Base-by-base conservation (phyloP, 768 basidiomycete species). In the Floccularia luteovirens region DNA sequence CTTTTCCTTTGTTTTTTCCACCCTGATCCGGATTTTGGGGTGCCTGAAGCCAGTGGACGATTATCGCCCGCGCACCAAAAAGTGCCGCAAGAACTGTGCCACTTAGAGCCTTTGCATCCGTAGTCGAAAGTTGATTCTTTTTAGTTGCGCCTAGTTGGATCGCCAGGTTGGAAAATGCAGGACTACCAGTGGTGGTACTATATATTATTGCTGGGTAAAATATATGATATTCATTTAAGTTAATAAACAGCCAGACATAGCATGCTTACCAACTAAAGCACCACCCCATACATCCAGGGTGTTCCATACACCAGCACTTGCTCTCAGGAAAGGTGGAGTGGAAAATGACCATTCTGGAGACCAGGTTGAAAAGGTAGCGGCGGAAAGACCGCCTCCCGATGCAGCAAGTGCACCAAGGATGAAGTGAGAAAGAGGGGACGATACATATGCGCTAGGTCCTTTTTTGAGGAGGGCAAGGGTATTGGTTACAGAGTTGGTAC, bases 211-310 rank as follows among this genome's bases (percentile, higher is more conserved):
- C 61, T 63, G 22, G 33, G 36, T 4, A 24, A 12, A 19, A 30
- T 27, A 34, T 31, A 3, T 46, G 13, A 36, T 17, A 30, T 16
- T 14, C 4, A 35, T 14, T 25, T 25, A 24, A 12, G 12, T 3
- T 7, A 32, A n/a, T 10, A 10, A 24, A 10, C 10, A 37, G 25
- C n/a, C 35, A 27, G 12, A 19, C 19, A 22, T 11, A 22, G 19
- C 10, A 7, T 8, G 57, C 61, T 39, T 38, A 60, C 61, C 70
- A 6, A 67, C 66, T 2, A 74, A 45, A 5, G 69, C 63, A 27
- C 75, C 75, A 40, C 63, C 72, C 75, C 74, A 75, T 1, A 75
- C 51, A 46, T 75, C 75, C 13, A 75, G 50, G 1, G 66, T 69
- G 5, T 58, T 63, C 43, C 62, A 61, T 36, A 62, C 33, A 31